Evolutionary conservation across 2,329 filamentous ascomycete genomes (phyloP).

Genomic region (Verticillium zaregamsianum): DNA sequence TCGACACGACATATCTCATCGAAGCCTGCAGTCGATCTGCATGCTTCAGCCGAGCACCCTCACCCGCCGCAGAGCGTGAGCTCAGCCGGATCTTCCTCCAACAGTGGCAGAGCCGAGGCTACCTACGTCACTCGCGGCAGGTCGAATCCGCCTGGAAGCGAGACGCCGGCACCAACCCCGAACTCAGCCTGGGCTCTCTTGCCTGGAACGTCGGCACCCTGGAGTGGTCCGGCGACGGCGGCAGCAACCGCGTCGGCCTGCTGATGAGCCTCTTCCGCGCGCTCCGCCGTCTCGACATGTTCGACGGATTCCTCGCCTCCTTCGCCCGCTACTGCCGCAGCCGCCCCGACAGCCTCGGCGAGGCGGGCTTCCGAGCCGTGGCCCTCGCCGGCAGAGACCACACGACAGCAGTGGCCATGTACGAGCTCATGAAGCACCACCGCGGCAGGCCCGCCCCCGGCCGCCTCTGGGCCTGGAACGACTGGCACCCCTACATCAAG

Average conservation of each 20-base stretch:
- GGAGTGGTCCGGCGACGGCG: neutral
- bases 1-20: conserved; percentile 10
- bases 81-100: conserved; percentile 14
- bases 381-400: conserved; percentile 18
- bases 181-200: conserved; percentile 4
- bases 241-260: neutral
- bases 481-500: conserved; percentile 26
- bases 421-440: conserved; percentile 9
- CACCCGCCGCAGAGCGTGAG: conserved; percentile 7
- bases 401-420: conserved; percentile 18
- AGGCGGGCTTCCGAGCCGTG: conserved; percentile 4
- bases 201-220: neutral
- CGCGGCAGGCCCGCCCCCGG: neutral
- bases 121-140: neutral
- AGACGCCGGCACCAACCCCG: neutral
- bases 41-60: conserved; percentile 4
- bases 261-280: conserved; percentile 12
- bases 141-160: neutral
- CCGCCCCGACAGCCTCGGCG: neutral
- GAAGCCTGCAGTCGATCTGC: conserved; percentile 10
- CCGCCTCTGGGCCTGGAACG: conserved; percentile 24
- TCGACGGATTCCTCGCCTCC: conserved; percentile 11
- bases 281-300: conserved; percentile 10
- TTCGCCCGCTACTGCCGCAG: conserved; percentile 4
- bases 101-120: conserved; percentile 16